Evolutionary conservation across 805 yeast genomes (phyloP).

Genomic region (Saccharomyces paradoxus): DNA sequence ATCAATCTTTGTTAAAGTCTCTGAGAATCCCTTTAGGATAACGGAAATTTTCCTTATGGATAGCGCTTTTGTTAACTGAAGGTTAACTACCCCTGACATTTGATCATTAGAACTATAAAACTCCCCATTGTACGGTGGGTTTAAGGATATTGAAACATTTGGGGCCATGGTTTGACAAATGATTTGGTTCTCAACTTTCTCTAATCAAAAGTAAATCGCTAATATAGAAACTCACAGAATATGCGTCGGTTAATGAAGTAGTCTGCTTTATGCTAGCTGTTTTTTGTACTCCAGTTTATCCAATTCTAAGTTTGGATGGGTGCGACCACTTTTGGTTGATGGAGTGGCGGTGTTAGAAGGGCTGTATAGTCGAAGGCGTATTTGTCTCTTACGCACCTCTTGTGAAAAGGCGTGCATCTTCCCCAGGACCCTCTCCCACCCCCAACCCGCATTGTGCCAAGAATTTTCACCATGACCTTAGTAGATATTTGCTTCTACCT

Average conservation of each 20-base stretch:
- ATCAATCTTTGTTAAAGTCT: constrained; percentile 23
- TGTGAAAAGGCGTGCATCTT: not conserved
- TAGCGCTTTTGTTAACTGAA: constrained; percentile 19
- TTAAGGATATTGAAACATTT: constrained; percentile 12
- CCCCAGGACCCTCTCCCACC: not conserved
- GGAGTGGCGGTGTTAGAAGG: not conserved
- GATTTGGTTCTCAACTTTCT: not conserved
- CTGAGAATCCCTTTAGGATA: constrained; percentile 40
- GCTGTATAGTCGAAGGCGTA: not conserved
- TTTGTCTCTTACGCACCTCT: not conserved
- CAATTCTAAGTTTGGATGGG: not conserved
- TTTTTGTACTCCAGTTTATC: not conserved
- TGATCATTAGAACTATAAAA: constrained; percentile 24
- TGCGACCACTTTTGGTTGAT: not conserved
- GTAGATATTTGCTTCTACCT: not conserved
- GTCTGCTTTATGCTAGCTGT: not conserved
- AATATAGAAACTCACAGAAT: not conserved
- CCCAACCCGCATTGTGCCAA: not conserved
- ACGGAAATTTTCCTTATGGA: constrained; percentile 35
- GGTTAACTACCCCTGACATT: constrained; percentile 22
- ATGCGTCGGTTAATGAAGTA: not conserved
- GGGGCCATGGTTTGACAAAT: constrained; percentile 16
- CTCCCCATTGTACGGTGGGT: constrained; percentile 25
- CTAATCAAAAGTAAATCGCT: not conserved
- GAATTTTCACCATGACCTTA: not conserved